Evolutionary conservation across 1,139 yeast genomes (phyloP).

Genomic region (Hyphopichia fennica): DNA sequence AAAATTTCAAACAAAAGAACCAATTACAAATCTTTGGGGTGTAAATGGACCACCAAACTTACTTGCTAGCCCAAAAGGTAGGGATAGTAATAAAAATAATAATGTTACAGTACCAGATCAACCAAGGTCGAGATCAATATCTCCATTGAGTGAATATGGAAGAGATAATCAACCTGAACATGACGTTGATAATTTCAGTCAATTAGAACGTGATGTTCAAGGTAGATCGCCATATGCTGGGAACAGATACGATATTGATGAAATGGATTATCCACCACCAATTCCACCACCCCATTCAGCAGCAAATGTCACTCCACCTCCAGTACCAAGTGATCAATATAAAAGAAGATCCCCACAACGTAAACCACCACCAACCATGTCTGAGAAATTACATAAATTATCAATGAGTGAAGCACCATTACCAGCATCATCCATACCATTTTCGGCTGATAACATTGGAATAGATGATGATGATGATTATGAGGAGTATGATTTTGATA

Average conservation of each 20-base stretch:
- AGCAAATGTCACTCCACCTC: constrained; percentile 5
- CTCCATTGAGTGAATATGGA: constrained; percentile 20
- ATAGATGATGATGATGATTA: constrained; percentile 26
- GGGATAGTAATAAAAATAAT: too few species aligned
- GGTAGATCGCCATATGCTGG: constrained; percentile 8
- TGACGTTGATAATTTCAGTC: constrained; percentile 16
- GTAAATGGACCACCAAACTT: neutral
- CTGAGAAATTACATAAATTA: neutral
- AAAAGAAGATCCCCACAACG: constrained; percentile 16
- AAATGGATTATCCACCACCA: constrained; percentile 15
- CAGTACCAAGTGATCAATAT: constrained; percentile 9
- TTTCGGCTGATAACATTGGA: constrained; percentile 48
- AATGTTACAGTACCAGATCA: neutral
- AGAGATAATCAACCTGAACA: neutral
- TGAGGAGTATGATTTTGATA: constrained; percentile 11
- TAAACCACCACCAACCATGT: constrained; percentile 19
- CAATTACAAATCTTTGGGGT: constrained; percentile 19
- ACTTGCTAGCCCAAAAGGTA: neutral
- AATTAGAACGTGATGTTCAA: constrained; percentile 19
- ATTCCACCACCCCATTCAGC: constrained; percentile 16
- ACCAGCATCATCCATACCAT: constrained; percentile 33
- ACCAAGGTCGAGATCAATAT: constrained; percentile 10
- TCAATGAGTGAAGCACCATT: neutral
- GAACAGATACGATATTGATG: constrained; percentile 11
- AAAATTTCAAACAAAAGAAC: constrained; percentile 38